These are phyloP conservation scores for Melanopsichium pennsylvanicum DNA, from an alignment of 1,284 basidiomycete genomes.

Conservation along the genomic window DNA sequence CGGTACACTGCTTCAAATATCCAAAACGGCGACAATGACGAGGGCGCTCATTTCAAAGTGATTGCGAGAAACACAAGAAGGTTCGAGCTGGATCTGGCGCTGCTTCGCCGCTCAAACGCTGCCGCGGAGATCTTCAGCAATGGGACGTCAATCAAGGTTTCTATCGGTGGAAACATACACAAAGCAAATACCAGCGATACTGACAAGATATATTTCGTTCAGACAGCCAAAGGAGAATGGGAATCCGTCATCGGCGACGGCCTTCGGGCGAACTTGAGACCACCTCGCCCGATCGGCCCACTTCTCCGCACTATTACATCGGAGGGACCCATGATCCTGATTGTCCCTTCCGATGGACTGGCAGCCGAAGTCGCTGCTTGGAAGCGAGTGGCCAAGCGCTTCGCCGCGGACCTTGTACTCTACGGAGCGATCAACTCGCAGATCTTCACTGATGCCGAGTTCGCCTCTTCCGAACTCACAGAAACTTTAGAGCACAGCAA, in stretches of 20 bases:
- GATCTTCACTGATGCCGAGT: conserved; percentile 31
- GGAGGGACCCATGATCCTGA: conserved; percentile 27
- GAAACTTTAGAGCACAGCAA: conserved; percentile 13
- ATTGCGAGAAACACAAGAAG: not conserved
- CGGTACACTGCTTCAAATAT: not conserved
- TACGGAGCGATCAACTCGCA: conserved; percentile 40
- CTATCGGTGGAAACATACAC: not conserved
- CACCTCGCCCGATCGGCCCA: conserved; percentile 31
- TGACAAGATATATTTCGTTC: conserved; percentile 1
- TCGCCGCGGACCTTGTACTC: conserved; percentile 35
- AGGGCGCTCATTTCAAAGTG: not conserved
- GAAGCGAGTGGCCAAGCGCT: conserved; percentile 19
- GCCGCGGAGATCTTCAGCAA: not conserved
- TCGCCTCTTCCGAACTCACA: not conserved
- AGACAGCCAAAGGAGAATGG: not conserved
- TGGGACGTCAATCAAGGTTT: not conserved
- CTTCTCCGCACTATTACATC: conserved; percentile 28
- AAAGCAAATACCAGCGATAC: not conserved
- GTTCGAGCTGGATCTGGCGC: conserved; percentile 13
- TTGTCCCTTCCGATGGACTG: conserved; percentile 18
- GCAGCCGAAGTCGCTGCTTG: conserved; percentile 8
- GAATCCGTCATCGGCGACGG: not conserved
- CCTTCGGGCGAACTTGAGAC: not conserved
- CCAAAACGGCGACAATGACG: not conserved
- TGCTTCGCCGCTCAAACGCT: conserved; percentile 1